A percentile compares a stretch with the other conserved stretches of the same genome.
Evolutionary conservation across 106 monocot genomes (phyloP).

Genomic region (Dendrobium officinale): DNA sequence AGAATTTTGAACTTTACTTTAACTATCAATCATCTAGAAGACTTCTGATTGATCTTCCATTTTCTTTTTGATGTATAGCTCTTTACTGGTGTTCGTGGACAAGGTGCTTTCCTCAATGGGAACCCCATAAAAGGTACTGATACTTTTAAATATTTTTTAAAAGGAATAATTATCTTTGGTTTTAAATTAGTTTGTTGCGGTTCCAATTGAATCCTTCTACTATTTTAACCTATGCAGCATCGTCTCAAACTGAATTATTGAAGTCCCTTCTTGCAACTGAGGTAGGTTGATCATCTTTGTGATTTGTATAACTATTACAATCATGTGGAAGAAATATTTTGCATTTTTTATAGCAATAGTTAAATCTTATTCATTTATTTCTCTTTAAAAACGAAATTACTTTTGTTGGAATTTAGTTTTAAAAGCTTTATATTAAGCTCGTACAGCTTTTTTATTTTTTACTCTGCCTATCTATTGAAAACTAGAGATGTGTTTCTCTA

Average conservation of each 20-base stretch:
- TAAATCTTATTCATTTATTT: not conserved
- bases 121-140: slow-evolving; percentile 60
- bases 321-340: not conserved
- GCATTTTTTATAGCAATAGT: not conserved
- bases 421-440: not conserved
- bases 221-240: slow-evolving; percentile 40
- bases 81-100: slow-evolving; percentile 76
- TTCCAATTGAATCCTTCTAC: slow-evolving; percentile 2
- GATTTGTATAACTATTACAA: not conserved
- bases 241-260: slow-evolving; percentile 69
- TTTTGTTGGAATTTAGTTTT: not conserved
- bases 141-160: not conserved
- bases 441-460: not conserved
- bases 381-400: not conserved
- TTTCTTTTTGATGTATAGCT: slow-evolving; percentile 30
- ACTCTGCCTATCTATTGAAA: not conserved
- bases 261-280: slow-evolving; percentile 93
- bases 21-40: not conserved
- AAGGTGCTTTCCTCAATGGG: slow-evolving; percentile 94
- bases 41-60: not conserved
- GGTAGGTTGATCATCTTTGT: slow-evolving; percentile 31
- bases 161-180: not conserved
- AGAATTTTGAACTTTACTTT: not conserved
- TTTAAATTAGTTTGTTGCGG: not conserved
- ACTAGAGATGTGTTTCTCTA: not conserved